Percentiles rank a stretch among this genome's conserved stretches.
phyloP scores from a whole-genome alignment of 139 green algal genomes.

The Chlamydomonas asymmetrica region DNA sequence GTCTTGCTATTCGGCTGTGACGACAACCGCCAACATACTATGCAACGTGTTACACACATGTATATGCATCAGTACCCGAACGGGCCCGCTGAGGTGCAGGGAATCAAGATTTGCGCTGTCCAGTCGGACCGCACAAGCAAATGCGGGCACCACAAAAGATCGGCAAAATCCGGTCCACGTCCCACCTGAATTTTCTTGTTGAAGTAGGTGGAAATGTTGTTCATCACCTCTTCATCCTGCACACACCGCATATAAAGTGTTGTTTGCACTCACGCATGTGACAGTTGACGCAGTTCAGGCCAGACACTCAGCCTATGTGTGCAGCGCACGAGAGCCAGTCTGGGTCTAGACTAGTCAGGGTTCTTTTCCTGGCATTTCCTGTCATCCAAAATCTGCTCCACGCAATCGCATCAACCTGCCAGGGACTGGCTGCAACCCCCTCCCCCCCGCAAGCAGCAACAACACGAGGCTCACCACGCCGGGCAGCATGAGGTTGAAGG shows the following conservation, averaged over 20 bases:
- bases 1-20: no score
- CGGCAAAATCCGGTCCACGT: no score
- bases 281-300: no score
- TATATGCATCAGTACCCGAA: no score
- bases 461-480: conserved; percentile 31
- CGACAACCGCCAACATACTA: no score
- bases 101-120: no score
- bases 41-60: no score
- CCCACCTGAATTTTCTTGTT: conserved; percentile 33
- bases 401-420: neutral
- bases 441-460: neutral
- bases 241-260: no score
- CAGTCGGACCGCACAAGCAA: no score
- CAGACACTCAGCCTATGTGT: neutral
- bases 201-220: conserved; percentile 36
- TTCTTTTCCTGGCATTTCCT: neutral
- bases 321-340: neutral
- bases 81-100: no score
- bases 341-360: neutral
- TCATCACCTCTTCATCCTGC: conserved; percentile 37
- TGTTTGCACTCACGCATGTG: neutral
- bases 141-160: no score
- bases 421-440: neutral
- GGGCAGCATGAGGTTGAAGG: conserved; percentile 88
- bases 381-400: neutral